Evolutionary conservation across 345 rosid species (phyloP).

Genomic region (Euphorbia lathyris): DNA sequence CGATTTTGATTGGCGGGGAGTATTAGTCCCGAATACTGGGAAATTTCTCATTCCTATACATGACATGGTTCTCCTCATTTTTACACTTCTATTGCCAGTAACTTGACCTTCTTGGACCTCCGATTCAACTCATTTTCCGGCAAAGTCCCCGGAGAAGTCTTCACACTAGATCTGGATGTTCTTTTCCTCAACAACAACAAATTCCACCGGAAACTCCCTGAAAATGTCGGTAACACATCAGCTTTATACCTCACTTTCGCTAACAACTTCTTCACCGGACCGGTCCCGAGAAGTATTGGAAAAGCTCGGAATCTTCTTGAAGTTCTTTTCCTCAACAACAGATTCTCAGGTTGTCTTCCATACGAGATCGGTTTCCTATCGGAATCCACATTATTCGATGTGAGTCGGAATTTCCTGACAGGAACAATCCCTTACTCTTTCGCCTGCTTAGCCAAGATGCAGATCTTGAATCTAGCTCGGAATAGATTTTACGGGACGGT

Average conservation of each 20-base stretch:
- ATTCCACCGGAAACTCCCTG: conserved; percentile 35
- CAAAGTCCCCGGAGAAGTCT: conserved; percentile 30
- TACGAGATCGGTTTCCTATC: conserved; percentile 46
- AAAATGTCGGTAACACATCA: conserved; percentile 38
- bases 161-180: conserved; percentile 39
- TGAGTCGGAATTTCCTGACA: conserved; percentile 32
- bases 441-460: conserved; percentile 40
- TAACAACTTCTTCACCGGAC: conserved; percentile 45
- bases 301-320: conserved; percentile 32
- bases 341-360: conserved; percentile 47
- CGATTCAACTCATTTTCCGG: conserved; percentile 48
- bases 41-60: no score
- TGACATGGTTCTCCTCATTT: no score
- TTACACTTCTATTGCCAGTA: no score
- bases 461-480: conserved; percentile 32
- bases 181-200: conserved; percentile 61
- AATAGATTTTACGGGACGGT: conserved; percentile 44
- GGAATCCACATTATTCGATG: conserved; percentile 37
- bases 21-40: no score
- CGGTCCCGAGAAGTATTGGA: conserved; percentile 49
- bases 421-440: conserved; percentile 55
- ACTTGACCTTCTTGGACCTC: conserved; percentile 47
- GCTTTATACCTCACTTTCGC: conserved; percentile 54
- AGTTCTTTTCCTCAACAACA: conserved; percentile 48
- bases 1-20: no score